Percentiles rank a stretch among this genome's conserved stretches.
phyloP scores from a whole-genome alignment of 148 eudicot species.

The Dianthus caryophyllus region DNA sequence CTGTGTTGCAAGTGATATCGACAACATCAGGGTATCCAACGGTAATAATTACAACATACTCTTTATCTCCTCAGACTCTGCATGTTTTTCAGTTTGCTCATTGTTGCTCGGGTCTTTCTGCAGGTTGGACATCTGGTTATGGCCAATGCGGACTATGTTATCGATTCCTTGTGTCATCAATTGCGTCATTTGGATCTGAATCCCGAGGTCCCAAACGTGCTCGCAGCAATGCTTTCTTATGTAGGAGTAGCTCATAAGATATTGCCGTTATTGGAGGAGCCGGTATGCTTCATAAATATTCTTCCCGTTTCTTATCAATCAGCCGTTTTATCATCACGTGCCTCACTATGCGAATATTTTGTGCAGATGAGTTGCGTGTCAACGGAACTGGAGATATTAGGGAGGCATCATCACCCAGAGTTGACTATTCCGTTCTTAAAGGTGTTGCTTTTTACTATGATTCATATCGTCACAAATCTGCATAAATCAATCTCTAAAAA shows the following conservation, averaged over 20 bases:
- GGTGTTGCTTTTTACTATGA: slow-evolving; percentile 33
- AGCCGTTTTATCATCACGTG: not conserved
- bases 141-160: slow-evolving; percentile 82
- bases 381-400: slow-evolving; percentile 84
- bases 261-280: slow-evolving; percentile 94
- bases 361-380: slow-evolving; percentile 85
- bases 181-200: slow-evolving; percentile 86
- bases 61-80: not conserved
- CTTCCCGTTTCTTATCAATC: slow-evolving; percentile 3
- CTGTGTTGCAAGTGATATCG: slow-evolving; percentile 66
- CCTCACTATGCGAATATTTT: slow-evolving; percentile 16
- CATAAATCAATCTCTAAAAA: slow-evolving; percentile 13
- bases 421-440: slow-evolving; percentile 80
- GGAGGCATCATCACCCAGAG: slow-evolving; percentile 86
- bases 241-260: slow-evolving; percentile 79
- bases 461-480: not conserved
- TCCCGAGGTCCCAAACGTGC: slow-evolving; percentile 83
- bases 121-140: slow-evolving; percentile 92
- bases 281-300: slow-evolving; percentile 74
- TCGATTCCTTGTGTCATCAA: slow-evolving; percentile 86
- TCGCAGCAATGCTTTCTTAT: slow-evolving; percentile 83
- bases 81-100: slow-evolving; percentile 7
- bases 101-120: slow-evolving; percentile 17
- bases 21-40: slow-evolving; percentile 63
- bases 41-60: slow-evolving; percentile 37